Evolutionary conservation across 371 early-diverging fungal species (phyloP), one percentile per base, ranked within the genome.

Genomic region (Rhizopus stolonifer): DNA sequence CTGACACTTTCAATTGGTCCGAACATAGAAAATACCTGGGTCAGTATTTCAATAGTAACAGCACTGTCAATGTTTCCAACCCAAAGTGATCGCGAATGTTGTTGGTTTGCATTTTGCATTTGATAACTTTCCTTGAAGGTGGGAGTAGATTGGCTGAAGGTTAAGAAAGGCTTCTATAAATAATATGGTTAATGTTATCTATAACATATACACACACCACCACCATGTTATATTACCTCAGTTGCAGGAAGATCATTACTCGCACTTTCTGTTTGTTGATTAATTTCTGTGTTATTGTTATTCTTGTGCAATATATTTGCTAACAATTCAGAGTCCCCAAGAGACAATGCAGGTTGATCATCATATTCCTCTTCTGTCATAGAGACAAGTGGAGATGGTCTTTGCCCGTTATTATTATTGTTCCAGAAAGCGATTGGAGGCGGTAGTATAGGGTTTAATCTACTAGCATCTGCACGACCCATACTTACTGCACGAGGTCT

Each of bases 1-100:
- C 96, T 85, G 42, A 96, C 79, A 47, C 90, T 90, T 69, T 98
- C 98, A 61, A 98, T 92, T 18, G 90, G 82, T 0, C 98, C 98
- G 66, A 88, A 98, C n/a, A 84, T 81, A 22, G 89, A 82, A 64
- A 96, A 98, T 9, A 90, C 66, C 47, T 84, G 80, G 9, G 89
- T 84, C 45, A 98, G 71, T 24, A 92, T 89, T 17, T 90, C 84
- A n/a, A 84, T 79, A 5, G 86, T 83, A 49, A 95, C 80, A 10
- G 82, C 67, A 0, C 87, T 70, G 60, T 94, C 94, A 21, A 96
- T 81, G 61, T 96, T 96, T 33, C 96, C 96, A 48, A 96, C 90
- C 96, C 96, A 96, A 15, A 98, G 81, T 6, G 95, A 93, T 2
- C 96, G 87, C 22, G 94, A 85, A 0, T 46, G 52, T 8, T 58